Evolutionary conservation across 148 eudicot species (phyloP).

Genomic region (Oxyria digyna): DNA sequence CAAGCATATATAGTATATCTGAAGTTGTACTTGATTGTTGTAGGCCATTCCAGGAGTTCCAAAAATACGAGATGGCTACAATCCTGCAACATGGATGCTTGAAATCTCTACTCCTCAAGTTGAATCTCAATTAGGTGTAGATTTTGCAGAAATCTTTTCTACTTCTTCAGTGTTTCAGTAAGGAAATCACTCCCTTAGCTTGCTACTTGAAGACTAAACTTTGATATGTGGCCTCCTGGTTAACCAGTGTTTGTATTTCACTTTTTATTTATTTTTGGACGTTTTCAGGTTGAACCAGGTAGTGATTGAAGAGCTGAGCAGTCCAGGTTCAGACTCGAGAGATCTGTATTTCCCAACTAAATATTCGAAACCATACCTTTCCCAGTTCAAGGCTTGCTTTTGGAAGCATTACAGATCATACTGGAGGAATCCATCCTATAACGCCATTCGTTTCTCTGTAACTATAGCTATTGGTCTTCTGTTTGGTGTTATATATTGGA

Average conservation of each 20-base stretch:
- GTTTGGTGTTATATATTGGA: slow-evolving; percentile 55
- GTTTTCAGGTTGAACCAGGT: slow-evolving; percentile 31
- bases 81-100: slow-evolving; percentile 86
- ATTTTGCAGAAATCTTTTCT: slow-evolving; percentile 43
- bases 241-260: background rate
- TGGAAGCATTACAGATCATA: slow-evolving; percentile 56
- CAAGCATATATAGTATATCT: background rate
- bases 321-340: slow-evolving; percentile 30
- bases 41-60: slow-evolving; percentile 53
- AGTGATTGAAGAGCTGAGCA: slow-evolving; percentile 32
- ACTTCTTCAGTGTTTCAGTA: slow-evolving; percentile 20
- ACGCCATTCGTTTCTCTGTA: slow-evolving; percentile 33
- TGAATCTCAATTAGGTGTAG: slow-evolving; percentile 34
- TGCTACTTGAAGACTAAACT: background rate
- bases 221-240: no score
- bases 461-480: slow-evolving; percentile 24
- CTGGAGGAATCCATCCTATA: slow-evolving; percentile 49
- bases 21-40: background rate
- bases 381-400: slow-evolving; percentile 45
- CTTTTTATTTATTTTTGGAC: background rate
- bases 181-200: background rate
- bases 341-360: slow-evolving; percentile 32
- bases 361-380: slow-evolving; percentile 29
- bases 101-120: slow-evolving; percentile 36
- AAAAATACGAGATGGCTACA: slow-evolving; percentile 43